Evolutionary conservation across 306 rosid species (phyloP).

Genomic region (Cucurbita ficifolia): DNA sequence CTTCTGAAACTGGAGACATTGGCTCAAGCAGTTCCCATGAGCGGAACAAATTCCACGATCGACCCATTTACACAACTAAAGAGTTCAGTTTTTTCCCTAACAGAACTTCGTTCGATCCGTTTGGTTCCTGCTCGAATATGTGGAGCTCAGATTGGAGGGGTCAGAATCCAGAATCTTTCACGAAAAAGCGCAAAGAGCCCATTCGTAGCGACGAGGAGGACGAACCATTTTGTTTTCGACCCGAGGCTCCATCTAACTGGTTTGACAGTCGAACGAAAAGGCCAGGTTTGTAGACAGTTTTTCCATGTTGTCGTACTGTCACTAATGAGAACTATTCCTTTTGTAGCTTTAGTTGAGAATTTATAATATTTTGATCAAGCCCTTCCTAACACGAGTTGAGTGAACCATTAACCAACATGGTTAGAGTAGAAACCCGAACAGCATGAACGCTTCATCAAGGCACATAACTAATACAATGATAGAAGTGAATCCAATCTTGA

Average conservation of each 20-base stretch:
- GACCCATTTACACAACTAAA: slow-evolving; percentile 21
- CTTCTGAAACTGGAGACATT: slow-evolving; percentile 36
- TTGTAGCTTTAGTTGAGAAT: slow-evolving; percentile 23
- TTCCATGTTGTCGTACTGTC: slow-evolving; percentile 31
- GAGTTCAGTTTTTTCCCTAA: slow-evolving; percentile 55
- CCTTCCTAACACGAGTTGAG: slow-evolving; percentile 2
- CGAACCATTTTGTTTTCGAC: slow-evolving; percentile 64
- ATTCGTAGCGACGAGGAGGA: slow-evolving; percentile 43
- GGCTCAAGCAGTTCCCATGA: slow-evolving; percentile 39
- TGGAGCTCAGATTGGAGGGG: slow-evolving; percentile 40
- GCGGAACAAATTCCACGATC: slow-evolving; percentile 29
- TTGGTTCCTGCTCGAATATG: slow-evolving; percentile 29
- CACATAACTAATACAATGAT: background rate
- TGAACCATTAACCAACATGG: background rate
- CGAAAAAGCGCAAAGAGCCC: slow-evolving; percentile 59
- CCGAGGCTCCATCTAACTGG: slow-evolving; percentile 58
- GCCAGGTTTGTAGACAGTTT: slow-evolving; percentile 67
- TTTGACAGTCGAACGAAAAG: slow-evolving; percentile 31
- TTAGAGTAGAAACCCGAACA: background rate
- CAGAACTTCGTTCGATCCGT: slow-evolving; percentile 30
- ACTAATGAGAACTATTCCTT: slow-evolving; percentile 1
- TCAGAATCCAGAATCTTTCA: slow-evolving; percentile 32
- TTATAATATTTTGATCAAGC: slow-evolving; percentile 5
- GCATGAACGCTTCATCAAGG: background rate
- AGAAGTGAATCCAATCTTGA: background rate